Evolutionary conservation across 2,329 filamentous ascomycete genomes (phyloP).

Genomic region (Hawksworthiomyces lignivorus): DNA sequence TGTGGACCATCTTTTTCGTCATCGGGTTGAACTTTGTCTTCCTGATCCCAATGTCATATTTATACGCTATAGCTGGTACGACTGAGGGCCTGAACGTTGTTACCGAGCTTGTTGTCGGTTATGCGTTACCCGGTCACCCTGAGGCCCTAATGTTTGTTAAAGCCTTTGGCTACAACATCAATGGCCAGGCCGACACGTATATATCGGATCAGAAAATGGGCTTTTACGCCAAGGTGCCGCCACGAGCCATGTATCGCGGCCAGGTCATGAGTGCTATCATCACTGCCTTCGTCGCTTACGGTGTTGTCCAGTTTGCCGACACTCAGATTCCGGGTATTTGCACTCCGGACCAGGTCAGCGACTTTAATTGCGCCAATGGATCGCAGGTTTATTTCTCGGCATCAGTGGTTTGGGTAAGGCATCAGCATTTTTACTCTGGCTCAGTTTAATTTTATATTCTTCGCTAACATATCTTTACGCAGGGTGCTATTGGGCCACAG

Average conservation of each 20-base stretch:
- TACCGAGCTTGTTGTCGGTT: slow-evolving; percentile 41
- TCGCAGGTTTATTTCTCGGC: slow-evolving; percentile 3
- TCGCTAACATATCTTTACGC: not conserved
- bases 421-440: not conserved
- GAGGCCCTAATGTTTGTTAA: slow-evolving; percentile 46
- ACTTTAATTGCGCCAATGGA: slow-evolving; percentile 6
- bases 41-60: slow-evolving; percentile 36
- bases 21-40: slow-evolving; percentile 28
- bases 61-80: slow-evolving; percentile 41
- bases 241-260: slow-evolving; percentile 9
- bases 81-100: slow-evolving; percentile 41
- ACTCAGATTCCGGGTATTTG: slow-evolving; percentile 4
- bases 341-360: not conserved
- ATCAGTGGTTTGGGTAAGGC: slow-evolving; percentile 7
- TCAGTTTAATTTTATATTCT: not conserved
- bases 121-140: slow-evolving; percentile 38
- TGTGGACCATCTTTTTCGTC: slow-evolving; percentile 7
- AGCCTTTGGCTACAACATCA: slow-evolving; percentile 11
- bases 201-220: slow-evolving; percentile 11
- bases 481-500: slow-evolving; percentile 10
- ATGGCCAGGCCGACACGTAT: slow-evolving; percentile 8
- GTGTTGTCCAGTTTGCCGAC: slow-evolving; percentile 6
- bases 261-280: slow-evolving; percentile 9
- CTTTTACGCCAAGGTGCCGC: slow-evolving; percentile 11
- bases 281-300: slow-evolving; percentile 8